Base-by-base conservation (phyloP, 2,329 filamentous ascomycete species). In the Neoarthrinium moseri region DNA sequence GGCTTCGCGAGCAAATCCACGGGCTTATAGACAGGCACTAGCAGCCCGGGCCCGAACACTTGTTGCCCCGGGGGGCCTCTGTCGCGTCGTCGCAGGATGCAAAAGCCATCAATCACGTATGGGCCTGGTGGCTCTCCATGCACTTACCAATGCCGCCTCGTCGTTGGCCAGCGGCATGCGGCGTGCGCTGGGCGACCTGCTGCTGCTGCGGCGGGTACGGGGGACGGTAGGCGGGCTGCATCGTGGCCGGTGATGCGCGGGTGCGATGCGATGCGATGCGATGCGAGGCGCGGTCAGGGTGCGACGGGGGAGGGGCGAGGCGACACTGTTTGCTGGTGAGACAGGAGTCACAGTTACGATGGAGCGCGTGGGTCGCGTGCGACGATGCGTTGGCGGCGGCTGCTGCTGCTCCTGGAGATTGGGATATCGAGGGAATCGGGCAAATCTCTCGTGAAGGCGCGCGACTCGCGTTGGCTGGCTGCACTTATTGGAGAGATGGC, bases 201-300 rank as follows among this genome's bases (percentile, higher is more conserved):
- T 76, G 60, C 48, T 56, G 74, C 59, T 71, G 68, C 62, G 74
- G 78, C 30, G 11, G 30, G 22, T 44, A 44, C 30, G 30, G 30
- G 45, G 65, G 64, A 52, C 76, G 75, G 59, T 75, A 80, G 53
- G 76, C 73, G 47, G 68, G 66, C 66, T 80, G 77, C 77, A 80
- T 80, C 56, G 58, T 70, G 58, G 49, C 45, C 45, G 27, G n/a
- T n/a, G n/a, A n/a, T n/a, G n/a, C n/a, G n/a, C n/a, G n/a, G n/a
- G n/a, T n/a, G n/a, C n/a, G n/a, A n/a, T n/a, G n/a, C n/a, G n/a
- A n/a, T n/a, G n/a, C n/a, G n/a, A n/a, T n/a, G n/a, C n/a, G n/a
- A 42, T 47, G 40, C 34, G 21, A 5, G 12, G 33, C 8, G 15
- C 33, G 40, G n/a, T n/a, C n/a, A n/a, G n/a, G n/a, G 23, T 21